Evolutionary conservation across 163 green algal genomes (phyloP).

Genomic region (Scenedesmus sp.): DNA sequence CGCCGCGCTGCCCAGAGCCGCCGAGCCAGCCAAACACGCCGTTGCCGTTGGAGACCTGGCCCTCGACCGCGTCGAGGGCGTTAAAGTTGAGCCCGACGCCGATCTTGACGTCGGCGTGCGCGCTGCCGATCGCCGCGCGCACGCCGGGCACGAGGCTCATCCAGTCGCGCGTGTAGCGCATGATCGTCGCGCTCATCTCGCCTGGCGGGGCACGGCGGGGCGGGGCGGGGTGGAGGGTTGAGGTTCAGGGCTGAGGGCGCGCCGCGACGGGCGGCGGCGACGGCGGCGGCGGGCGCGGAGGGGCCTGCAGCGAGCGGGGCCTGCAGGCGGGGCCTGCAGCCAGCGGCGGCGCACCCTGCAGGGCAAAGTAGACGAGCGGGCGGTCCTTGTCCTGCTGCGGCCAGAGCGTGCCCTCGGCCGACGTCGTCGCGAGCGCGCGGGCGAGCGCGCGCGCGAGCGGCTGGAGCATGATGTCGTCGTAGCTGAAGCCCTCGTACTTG

Average conservation of each 20-base stretch:
- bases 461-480: slow-evolving; percentile 43
- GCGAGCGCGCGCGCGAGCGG: slow-evolving; percentile 25
- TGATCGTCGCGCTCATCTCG: slow-evolving; percentile 46
- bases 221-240: too few relatives aligned
- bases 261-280: neutral
- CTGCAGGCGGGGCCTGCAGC: neutral
- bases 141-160: neutral
- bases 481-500: slow-evolving; percentile 19
- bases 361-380: slow-evolving; percentile 34
- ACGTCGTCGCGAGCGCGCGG: neutral
- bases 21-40: slow-evolving; percentile 1
- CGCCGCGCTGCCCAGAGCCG: neutral
- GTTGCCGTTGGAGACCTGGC: neutral
- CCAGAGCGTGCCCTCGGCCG: neutral
- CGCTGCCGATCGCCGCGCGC: too few relatives aligned
- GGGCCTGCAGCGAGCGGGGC: neutral
- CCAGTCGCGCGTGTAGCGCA: slow-evolving; percentile 41
- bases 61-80: slow-evolving; percentile 13
- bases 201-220: slow-evolving; percentile 25
- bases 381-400: neutral
- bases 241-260: too few relatives aligned
- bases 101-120: slow-evolving; percentile 33
- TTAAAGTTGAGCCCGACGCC: slow-evolving; percentile 50
- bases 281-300: too few relatives aligned
- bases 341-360: slow-evolving; percentile 24